Evolutionary conservation across 2,329 filamentous ascomycete species (phyloP).

Genomic region (Didymella pinodella): DNA sequence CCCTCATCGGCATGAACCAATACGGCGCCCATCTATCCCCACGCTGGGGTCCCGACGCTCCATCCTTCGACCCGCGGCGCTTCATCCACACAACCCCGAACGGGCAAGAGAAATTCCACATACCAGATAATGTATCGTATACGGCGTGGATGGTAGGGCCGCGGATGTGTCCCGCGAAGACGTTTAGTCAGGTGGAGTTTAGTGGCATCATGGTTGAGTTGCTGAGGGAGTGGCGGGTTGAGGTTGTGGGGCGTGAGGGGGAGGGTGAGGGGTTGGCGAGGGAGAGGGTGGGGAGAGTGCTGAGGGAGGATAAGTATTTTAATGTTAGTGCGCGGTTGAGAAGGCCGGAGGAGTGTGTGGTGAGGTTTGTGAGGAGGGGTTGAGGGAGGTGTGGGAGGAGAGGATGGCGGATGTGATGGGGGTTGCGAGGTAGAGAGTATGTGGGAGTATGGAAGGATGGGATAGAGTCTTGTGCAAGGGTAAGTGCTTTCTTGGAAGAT

Average conservation of each 20-base stretch:
- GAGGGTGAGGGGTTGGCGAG: slow-evolving; percentile 23
- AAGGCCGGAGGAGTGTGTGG: slow-evolving; percentile 18
- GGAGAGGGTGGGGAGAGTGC: slow-evolving; percentile 14
- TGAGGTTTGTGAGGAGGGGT: slow-evolving; percentile 7
- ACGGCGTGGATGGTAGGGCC: slow-evolving; percentile 41
- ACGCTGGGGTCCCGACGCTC: slow-evolving; percentile 29
- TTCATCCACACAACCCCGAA: slow-evolving; percentile 32
- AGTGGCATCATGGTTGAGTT: slow-evolving; percentile 26
- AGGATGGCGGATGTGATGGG: too few species aligned
- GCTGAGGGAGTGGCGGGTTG: slow-evolving; percentile 24
- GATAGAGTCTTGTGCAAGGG: too few species aligned
- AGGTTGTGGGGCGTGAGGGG: slow-evolving; percentile 12
- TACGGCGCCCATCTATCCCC: slow-evolving; percentile 40
- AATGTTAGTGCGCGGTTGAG: slow-evolving; percentile 31
- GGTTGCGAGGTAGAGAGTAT: too few species aligned
- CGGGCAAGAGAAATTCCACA: slow-evolving; percentile 15
- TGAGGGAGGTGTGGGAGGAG: too few species aligned
- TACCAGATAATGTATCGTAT: slow-evolving; percentile 21
- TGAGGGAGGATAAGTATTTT: slow-evolving; percentile 26
- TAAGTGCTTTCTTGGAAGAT: too few species aligned
- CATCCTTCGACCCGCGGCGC: slow-evolving; percentile 43
- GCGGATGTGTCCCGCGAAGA: slow-evolving; percentile 34
- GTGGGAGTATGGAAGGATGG: too few species aligned
- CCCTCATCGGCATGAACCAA: slow-evolving; percentile 22
- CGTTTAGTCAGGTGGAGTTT: slow-evolving; percentile 38